phyloP scores from a whole-genome alignment of 495 filamentous ascomycete genomes.

The Trypethelium eluteriae region DNA sequence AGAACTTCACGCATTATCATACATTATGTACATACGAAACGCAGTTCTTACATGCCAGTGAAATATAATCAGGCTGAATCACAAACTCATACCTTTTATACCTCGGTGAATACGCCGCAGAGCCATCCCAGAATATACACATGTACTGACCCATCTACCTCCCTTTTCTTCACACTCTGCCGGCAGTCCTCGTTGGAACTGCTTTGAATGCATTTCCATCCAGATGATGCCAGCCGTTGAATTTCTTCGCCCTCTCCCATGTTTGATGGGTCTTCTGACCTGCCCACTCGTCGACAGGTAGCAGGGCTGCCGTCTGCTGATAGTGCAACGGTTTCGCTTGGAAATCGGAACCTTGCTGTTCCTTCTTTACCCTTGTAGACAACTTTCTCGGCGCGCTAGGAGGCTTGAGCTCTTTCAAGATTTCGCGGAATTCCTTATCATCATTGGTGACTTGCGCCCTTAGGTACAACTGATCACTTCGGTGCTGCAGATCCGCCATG shows the following conservation, averaged over 20 bases:
- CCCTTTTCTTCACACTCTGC: not conserved
- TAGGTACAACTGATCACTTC: constrained; percentile 54
- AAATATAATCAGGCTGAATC: too few species aligned
- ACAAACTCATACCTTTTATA: too few species aligned
- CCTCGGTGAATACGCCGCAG: not conserved
- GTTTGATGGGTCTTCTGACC: not conserved
- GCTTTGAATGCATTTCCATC: not conserved
- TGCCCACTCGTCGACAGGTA: constrained; percentile 5
- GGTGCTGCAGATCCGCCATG: constrained; percentile 56
- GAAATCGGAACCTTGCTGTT: not conserved
- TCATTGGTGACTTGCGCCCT: constrained; percentile 75
- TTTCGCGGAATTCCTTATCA: constrained; percentile 26
- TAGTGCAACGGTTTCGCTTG: constrained; percentile 10
- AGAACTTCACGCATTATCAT: too few species aligned
- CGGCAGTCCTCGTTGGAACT: not conserved
- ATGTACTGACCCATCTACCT: not conserved
- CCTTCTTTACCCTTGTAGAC: not conserved
- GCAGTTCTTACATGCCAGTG: too few species aligned
- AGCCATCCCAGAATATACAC: not conserved
- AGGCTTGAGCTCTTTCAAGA: constrained; percentile 14
- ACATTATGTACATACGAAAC: too few species aligned
- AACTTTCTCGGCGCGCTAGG: not conserved
- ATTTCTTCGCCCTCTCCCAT: constrained; percentile 1
- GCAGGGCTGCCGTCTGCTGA: constrained; percentile 3
- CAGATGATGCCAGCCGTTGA: not conserved